A percentile compares a stretch with the other conserved stretches of the same genome.
phyloP scores from a whole-genome alignment of 2,329 filamentous ascomycete genomes.

The Alternaria conjuncta region DNA sequence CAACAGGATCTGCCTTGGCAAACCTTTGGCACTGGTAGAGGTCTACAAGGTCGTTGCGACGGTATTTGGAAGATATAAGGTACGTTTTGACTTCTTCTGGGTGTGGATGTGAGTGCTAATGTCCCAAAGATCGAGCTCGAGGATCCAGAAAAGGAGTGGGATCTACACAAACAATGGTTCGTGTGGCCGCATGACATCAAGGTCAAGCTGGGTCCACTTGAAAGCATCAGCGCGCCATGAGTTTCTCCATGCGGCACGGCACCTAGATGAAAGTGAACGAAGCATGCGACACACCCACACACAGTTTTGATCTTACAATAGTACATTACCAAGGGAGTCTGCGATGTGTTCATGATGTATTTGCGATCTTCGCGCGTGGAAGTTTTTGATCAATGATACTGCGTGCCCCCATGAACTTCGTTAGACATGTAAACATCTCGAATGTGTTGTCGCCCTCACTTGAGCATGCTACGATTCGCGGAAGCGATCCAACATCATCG shows the following conservation, averaged over 20 bases:
- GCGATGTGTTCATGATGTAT: background rate
- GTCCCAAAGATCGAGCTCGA: conserved; percentile 43
- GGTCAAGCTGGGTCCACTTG: conserved; percentile 28
- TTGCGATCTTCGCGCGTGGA: background rate
- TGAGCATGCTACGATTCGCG: background rate
- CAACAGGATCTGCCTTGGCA: conserved; percentile 38
- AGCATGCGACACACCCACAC: background rate
- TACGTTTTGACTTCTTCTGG: conserved; percentile 48
- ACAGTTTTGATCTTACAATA: background rate
- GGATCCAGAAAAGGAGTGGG: conserved; percentile 47
- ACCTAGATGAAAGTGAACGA: background rate
- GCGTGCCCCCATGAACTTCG: background rate
- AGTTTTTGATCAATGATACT: background rate
- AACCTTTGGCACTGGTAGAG: conserved; percentile 38
- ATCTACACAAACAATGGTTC: conserved; percentile 52
- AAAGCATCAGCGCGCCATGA: conserved; percentile 1
- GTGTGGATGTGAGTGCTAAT: background rate
- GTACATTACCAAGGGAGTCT: background rate
- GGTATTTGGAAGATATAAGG: conserved; percentile 50
- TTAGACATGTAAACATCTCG: background rate
- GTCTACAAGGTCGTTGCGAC: conserved; percentile 56
- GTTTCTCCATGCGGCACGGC: background rate
- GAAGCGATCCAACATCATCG: conserved; percentile 7
- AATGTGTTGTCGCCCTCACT: background rate
- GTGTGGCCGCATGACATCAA: conserved; percentile 46